Evolutionary conservation across 441 rosid species (phyloP).

Genomic region (Pelargonium australe): DNA sequence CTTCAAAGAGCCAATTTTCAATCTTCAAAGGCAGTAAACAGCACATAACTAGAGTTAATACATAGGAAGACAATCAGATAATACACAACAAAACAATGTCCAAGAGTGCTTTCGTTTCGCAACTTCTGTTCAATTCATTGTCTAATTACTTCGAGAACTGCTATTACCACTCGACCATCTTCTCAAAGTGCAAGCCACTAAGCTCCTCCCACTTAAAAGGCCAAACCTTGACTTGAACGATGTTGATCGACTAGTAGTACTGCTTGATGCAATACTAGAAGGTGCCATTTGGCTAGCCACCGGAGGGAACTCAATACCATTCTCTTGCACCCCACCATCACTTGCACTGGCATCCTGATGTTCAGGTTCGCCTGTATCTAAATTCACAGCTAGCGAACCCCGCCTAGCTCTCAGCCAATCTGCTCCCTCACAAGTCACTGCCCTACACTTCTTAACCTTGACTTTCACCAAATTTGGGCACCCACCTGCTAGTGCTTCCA

Average conservation of each 20-base stretch:
- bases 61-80: constrained; percentile 22
- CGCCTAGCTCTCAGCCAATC: constrained; percentile 50
- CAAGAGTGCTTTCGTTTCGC: constrained; percentile 15
- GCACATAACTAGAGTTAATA: constrained; percentile 32
- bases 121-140: constrained; percentile 12
- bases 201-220: constrained; percentile 39
- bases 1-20: constrained; percentile 29
- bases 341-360: constrained; percentile 42
- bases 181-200: constrained; percentile 60
- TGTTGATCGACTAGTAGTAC: constrained; percentile 31
- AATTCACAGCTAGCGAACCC: constrained; percentile 46
- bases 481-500: constrained; percentile 61
- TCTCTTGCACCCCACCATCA: constrained; percentile 48
- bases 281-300: constrained; percentile 24
- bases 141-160: constrained; percentile 33
- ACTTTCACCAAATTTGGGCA: constrained; percentile 74
- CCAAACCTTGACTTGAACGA: constrained; percentile 56
- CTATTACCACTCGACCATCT: constrained; percentile 47
- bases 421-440: constrained; percentile 47
- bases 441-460: constrained; percentile 74
- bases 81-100: constrained; percentile 25
- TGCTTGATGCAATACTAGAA: constrained; percentile 35
- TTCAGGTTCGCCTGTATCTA: constrained; percentile 51
- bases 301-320: constrained; percentile 38
- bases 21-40: constrained; percentile 27